These are phyloP conservation scores for Scedosporium dehoogii DNA, from an alignment of 2,329 filamentous ascomycete genomes.

Conservation along the genomic window DNA sequence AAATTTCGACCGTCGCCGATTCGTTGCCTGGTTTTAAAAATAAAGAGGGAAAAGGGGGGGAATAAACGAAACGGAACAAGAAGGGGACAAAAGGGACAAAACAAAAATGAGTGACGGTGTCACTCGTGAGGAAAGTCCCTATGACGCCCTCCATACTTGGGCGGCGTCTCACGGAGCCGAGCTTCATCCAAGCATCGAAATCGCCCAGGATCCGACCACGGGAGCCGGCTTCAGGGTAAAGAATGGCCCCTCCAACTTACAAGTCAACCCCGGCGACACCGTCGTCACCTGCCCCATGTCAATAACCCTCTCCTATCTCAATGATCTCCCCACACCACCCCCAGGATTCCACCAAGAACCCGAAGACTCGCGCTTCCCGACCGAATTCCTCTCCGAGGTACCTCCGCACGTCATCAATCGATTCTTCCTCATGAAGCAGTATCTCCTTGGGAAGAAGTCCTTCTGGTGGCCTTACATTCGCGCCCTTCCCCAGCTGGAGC, in stretches of 20 bases:
- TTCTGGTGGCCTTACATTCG: constrained; percentile 61
- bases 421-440: constrained; percentile 62
- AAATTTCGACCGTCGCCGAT: background rate
- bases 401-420: constrained; percentile 52
- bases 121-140: background rate
- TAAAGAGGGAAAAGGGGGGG: no score
- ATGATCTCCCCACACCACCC: constrained; percentile 30
- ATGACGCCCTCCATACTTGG: constrained; percentile 35
- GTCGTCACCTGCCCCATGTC: constrained; percentile 43
- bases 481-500: constrained; percentile 52
- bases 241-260: constrained; percentile 14
- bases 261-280: constrained; percentile 25
- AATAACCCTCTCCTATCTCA: constrained; percentile 48
- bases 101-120: background rate
- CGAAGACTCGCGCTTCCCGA: constrained; percentile 28
- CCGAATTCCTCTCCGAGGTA: constrained; percentile 35
- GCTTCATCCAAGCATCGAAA: constrained; percentile 41
- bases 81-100: no score
- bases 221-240: constrained; percentile 46
- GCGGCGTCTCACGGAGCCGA: constrained; percentile 31
- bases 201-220: constrained; percentile 39
- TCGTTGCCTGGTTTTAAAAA: background rate
- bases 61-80: no score
- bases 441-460: constrained; percentile 45
- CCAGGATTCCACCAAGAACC: constrained; percentile 11